Base-by-base conservation (phyloP, 139 green algal species). In the Coccomyxa sp. region DNA sequence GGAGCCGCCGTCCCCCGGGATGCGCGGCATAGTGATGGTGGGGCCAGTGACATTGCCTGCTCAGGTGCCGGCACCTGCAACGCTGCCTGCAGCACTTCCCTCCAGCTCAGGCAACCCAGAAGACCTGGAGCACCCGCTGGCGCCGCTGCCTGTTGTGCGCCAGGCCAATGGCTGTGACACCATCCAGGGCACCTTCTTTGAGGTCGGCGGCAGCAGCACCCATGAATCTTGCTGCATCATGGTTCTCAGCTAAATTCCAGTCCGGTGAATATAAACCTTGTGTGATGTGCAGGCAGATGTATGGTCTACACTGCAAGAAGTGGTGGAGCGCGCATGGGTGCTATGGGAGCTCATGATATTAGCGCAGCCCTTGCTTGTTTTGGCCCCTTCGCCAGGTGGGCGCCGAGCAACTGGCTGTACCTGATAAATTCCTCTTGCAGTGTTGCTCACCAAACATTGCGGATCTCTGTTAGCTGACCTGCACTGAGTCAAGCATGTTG, bases 341-440 rank as follows among this genome's bases (percentile, higher is more conserved):
- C 84, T 98, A 76, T 98, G 95, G 95, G 94, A 98, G 88, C 84
- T 98, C 81, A 59, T 91, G 75, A 77, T 98, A 38, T 81, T 93
- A 45, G 95, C 89, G 0, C 83, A 96, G 85, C 93, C 95, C 28
- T 82, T 98, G 13, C 67, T 98, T 45, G 89, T 98, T 28, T 79
- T 95, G 12, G 94, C 91, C 0, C 92, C 92, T 31, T 91, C 88
- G 0, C 95, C 95, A 58, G 87, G 83, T 81, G 58, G 45, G 10
- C 25, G 7, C 58, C 27, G 23, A 57, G 58, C 79, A 27, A 79
- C 10, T 79, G 25, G 31, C 75, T 71, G 63, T 71, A 71, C 4
- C 18, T 28, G 63, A 15, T 9, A 9, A 9, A 71, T 71, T 9
- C 63, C 10, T 21, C 63, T 71, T 9, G 21, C 18, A 28, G 21